Base-by-base conservation (phyloP, 148 eudicot species). In the Bassia scoparia region DNA sequence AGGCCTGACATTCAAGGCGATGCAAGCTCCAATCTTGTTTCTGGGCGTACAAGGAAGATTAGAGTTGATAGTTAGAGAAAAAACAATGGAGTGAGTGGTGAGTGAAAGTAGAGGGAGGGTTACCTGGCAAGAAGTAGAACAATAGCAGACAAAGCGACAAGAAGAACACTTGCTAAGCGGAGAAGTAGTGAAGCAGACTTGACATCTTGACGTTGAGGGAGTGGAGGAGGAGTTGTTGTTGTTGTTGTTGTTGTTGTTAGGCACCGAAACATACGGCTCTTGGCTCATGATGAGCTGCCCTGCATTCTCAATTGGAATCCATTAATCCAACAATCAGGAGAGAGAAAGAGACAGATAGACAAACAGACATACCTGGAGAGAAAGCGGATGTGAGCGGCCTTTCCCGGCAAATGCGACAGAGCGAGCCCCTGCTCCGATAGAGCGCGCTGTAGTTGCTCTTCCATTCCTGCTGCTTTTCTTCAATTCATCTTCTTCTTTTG, bases 11-110 rank as follows among this genome's bases (percentile, higher is more conserved):
- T 86, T 95, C 98, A 29, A 81, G 76, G 46, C 83, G 81, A 81
- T 95, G 98, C 85, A 95, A 78, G 78, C 81, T 95, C 98, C 98
- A 95, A 82, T 95, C 98, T 52, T 83, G 79, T 84, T 83, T 95
- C 98, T 95, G 86, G 69, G n/a, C n/a, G n/a, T n/a, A n/a, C 26
- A 79, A 58, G 54, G 4, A 34, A 50, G 30, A 60, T 16, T 30
- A 29, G 1, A 30, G 37, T 3, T 24, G 15, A 60, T 0, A 55
- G n/a, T n/a, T 31, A 62, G 8, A n/a, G 35, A 61, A 10, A 7
- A 34, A 6, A 21, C 46, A 7, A 41, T 41, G n/a, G n/a, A n/a
- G n/a, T n/a, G n/a, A 41, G 12, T 8, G 46, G 9, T 1, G 46
- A 1, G 12, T 41, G 0, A 7, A 7, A 41, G 12, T 41, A 59